Conservation (phyloP, 345 rosid species). For the Hirschfeldia incana region DNA sequence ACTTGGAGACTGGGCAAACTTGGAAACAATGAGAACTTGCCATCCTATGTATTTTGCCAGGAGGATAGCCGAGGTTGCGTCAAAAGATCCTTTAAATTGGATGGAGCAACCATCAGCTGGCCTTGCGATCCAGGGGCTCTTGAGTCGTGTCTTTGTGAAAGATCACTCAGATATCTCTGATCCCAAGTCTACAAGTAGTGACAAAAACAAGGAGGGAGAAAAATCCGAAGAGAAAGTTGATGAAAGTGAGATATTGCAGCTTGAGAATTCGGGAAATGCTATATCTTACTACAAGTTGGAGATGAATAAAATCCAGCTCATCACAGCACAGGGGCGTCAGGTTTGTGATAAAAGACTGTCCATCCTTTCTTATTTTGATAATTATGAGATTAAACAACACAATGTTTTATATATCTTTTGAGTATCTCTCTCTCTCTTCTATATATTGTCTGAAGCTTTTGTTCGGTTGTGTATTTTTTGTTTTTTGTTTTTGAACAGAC, state of each 20-base stretch:
- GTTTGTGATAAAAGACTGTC: slow-evolving; percentile 43
- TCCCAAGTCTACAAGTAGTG: slow-evolving; percentile 28
- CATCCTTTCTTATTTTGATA: background rate
- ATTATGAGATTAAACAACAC: too few relatives aligned
- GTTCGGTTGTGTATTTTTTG: slow-evolving; percentile 29
- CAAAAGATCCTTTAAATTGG: slow-evolving; percentile 72
- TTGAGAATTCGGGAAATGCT: slow-evolving; percentile 44
- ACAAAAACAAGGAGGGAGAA: slow-evolving; percentile 40
- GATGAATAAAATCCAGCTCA: slow-evolving; percentile 69
- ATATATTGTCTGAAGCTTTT: slow-evolving; percentile 18
- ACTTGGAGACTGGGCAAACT: slow-evolving; percentile 87
- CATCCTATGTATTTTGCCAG: slow-evolving; percentile 93
- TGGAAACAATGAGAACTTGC: slow-evolving; percentile 82
- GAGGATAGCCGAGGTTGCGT: slow-evolving; percentile 68
- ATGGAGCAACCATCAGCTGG: slow-evolving; percentile 88
- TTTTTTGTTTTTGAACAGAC: slow-evolving; percentile 47
- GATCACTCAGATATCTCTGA: slow-evolving; percentile 63
- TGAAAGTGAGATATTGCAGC: slow-evolving; percentile 42
- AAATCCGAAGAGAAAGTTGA: slow-evolving; percentile 40
- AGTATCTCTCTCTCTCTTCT: background rate
- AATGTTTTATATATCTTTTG: too few relatives aligned
- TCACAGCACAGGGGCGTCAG: slow-evolving; percentile 72
- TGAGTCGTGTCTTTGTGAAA: slow-evolving; percentile 68
- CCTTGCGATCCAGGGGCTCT: slow-evolving; percentile 75
- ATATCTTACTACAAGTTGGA: slow-evolving; percentile 81